Percentiles rank a stretch among this genome's conserved stretches.
Conservation (phyloP, 2,329 filamentous ascomycete species). For the Arthrinium puccinioides region DNA sequence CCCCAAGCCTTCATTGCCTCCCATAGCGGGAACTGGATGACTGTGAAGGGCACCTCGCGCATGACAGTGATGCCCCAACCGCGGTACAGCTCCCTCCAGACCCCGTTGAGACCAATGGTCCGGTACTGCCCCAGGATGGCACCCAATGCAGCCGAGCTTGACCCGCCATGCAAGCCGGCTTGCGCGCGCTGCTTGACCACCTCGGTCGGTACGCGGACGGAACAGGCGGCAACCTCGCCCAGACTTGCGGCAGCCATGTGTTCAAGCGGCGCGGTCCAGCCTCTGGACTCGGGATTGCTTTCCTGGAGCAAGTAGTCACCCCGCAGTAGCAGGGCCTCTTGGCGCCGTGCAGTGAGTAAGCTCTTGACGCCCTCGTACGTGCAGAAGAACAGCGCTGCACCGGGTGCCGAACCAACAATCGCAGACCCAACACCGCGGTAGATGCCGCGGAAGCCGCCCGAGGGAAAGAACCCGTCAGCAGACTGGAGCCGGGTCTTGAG, state of each 20-base stretch:
- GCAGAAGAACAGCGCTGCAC: slow-evolving; percentile 94
- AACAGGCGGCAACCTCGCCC: slow-evolving; percentile 88
- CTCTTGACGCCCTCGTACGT: slow-evolving; percentile 77
- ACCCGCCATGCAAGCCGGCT: slow-evolving; percentile 71
- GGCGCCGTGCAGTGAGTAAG: slow-evolving; percentile 29
- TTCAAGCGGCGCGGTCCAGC: slow-evolving; percentile 28
- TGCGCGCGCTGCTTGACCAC: slow-evolving; percentile 97
- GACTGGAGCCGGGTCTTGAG: slow-evolving; percentile 97
- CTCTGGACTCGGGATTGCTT: not conserved
- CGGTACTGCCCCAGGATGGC: slow-evolving; percentile 55
- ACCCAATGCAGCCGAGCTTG: slow-evolving; percentile 57
- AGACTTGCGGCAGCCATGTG: slow-evolving; percentile 83
- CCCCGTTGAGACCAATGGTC: slow-evolving; percentile 40
- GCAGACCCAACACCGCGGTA: slow-evolving; percentile 90
- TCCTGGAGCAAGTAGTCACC: slow-evolving; percentile 1
- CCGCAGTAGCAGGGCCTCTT: slow-evolving; percentile 15
- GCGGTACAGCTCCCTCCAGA: slow-evolving; percentile 81
- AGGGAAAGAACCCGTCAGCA: slow-evolving; percentile 65
- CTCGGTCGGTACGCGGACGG: slow-evolving; percentile 88
- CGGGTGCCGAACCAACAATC: slow-evolving; percentile 84
- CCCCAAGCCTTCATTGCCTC: slow-evolving; percentile 79
- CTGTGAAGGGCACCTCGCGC: slow-evolving; percentile 93
- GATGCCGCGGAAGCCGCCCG: slow-evolving; percentile 83
- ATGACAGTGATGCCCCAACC: slow-evolving; percentile 91
- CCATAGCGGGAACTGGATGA: slow-evolving; percentile 97